phyloP scores from a whole-genome alignment of 495 filamentous ascomycete genomes.

The Venustampulla echinocandica region DNA sequence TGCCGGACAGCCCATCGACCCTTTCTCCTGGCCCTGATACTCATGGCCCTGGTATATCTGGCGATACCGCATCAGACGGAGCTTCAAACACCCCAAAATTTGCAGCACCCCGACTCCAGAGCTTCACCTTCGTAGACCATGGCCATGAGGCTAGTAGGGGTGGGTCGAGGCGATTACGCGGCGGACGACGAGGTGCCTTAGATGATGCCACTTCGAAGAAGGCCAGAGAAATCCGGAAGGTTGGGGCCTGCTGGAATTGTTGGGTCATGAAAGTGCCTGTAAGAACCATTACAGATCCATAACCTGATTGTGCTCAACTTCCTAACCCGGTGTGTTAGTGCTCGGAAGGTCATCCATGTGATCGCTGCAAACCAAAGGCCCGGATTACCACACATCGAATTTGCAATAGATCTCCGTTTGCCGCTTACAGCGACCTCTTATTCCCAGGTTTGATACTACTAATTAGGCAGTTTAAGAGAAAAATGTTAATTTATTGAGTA shows the following conservation, averaged over 20 bases:
- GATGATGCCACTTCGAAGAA: slow-evolving; percentile 7
- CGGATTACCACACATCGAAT: not conserved
- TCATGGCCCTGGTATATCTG: too few species aligned
- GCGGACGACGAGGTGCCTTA: slow-evolving; percentile 9
- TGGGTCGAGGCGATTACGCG: not conserved
- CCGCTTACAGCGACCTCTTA: not conserved
- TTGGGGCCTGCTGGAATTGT: slow-evolving; percentile 20
- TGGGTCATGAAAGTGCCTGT: slow-evolving; percentile 20
- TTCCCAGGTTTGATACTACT: slow-evolving; percentile 12
- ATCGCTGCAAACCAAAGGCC: slow-evolving; percentile 11
- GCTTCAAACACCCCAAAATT: not conserved
- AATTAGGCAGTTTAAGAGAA: not conserved
- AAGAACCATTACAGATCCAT: not conserved
- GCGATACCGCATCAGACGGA: too few species aligned
- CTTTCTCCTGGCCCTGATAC: too few species aligned
- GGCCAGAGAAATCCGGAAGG: slow-evolving; percentile 14
- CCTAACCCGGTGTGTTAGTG: not conserved
- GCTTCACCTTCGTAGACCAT: slow-evolving; percentile 9
- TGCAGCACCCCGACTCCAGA: not conserved
- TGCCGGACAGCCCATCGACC: not conserved
- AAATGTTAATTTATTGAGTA: not conserved
- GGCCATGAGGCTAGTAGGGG: too few species aligned
- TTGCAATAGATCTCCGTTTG: slow-evolving; percentile 9
- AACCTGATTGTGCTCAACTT: not conserved
- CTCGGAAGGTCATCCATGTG: slow-evolving; percentile 4